Conservation (phyloP, 768 basidiomycete species). For the Russula sp. region DNA sequence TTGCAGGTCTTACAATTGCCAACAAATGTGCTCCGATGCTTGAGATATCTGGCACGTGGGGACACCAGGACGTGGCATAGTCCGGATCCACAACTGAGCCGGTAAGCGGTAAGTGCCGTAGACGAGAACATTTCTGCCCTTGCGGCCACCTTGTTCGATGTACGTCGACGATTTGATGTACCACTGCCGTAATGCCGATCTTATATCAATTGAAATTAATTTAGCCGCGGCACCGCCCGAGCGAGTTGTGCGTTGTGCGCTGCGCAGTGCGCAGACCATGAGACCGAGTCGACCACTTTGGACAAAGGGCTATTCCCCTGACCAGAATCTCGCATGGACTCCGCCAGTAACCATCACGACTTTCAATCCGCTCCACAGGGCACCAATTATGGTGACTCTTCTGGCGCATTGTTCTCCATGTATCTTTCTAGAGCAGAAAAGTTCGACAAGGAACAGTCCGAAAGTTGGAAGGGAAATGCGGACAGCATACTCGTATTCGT, state of each 20-base stretch:
- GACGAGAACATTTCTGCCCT: no score
- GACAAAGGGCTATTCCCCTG: no score
- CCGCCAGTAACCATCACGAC: background rate
- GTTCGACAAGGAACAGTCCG: constrained; percentile 9
- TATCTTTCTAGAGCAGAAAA: constrained; percentile 7
- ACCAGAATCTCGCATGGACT: background rate
- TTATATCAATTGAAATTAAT: background rate
- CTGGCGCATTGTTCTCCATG: constrained; percentile 5
- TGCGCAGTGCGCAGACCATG: background rate
- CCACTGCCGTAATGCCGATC: background rate
- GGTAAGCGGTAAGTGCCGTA: no score
- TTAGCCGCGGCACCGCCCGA: background rate
- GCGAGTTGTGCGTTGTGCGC: no score
- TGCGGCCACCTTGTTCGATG: no score
- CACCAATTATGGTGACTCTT: background rate
- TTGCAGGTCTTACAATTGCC: no score
- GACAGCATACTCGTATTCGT: constrained; percentile 7
- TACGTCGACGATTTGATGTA: no score
- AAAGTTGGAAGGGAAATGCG: constrained; percentile 8
- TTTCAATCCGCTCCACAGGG: background rate
- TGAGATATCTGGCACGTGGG: no score
- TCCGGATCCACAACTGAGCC: no score
- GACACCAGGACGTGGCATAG: no score
- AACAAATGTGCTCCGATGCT: no score
- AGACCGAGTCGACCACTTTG: no score